Base-by-base conservation (phyloP, 768 basidiomycete species). In the Leccinellum albellum region DNA sequence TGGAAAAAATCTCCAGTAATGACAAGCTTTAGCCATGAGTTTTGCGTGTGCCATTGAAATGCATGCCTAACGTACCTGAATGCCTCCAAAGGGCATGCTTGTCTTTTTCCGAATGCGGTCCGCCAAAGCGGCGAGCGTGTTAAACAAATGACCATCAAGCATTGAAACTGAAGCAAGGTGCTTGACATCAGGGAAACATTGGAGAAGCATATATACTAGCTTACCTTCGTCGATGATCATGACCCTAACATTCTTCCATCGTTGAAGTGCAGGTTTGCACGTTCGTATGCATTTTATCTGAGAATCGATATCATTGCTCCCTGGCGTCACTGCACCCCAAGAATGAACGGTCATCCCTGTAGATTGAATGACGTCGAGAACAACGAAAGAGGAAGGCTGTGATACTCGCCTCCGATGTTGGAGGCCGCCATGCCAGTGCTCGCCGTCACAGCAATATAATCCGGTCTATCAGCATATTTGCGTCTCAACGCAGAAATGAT, bases 221-320 rank as follows among this genome's bases (percentile, higher is more conserved):
- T 56, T 52, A 83, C 86, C 77, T 71, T 88, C 86, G 60, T 88
- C 87, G 24, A 88, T 79, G 57, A 89, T 78, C 51, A 88, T 75
- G 2, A 83, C 80, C 61, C 80, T 77, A 2, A 79, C 81, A 26
- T 75, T 72, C 60, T 75, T 77, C 87, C 87, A 88, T 50, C 84
- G 76, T 48, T 78, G 74, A 42, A 76, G 69, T 1, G 83, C 81
- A 52, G 83, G 81, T 60, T 76, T 81, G 55, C 82, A 83, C 50
- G 77, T 78, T 59, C 70, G 73, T 63, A 87, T 74, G 60, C 78
- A 84, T 40, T 58, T 70, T 29, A 82, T 74, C 13, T 86, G 75
- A n/a, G 75, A 69, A 9, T 79, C 77, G 8, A 79, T 68, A 29
- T 73, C 64, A 8, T 79, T 78, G 24, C 49, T 66, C 13, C 66